Conservation (phyloP, 257 asterid species). For the Petrea volubilis region DNA sequence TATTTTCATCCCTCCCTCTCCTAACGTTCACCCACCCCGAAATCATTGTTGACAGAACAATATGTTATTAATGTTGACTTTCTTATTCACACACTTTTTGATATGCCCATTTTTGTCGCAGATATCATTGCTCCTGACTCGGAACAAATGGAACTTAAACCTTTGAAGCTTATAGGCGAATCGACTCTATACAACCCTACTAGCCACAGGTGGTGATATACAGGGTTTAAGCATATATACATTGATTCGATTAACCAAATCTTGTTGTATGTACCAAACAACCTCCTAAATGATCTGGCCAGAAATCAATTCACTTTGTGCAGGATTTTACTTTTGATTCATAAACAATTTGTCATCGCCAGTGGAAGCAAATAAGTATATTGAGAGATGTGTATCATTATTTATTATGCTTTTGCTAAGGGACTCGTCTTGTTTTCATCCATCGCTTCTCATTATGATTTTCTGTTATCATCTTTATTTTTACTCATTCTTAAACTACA, state of each 20-base stretch:
- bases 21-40: too few relatives aligned
- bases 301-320: neutral
- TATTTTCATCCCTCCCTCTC: too few relatives aligned
- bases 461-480: too few relatives aligned
- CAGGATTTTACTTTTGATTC: neutral
- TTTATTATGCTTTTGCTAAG: neutral
- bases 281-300: neutral
- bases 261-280: neutral
- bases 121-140: slow-evolving; percentile 10
- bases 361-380: slow-evolving; percentile 13
- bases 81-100: neutral
- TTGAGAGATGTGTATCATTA: neutral
- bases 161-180: slow-evolving; percentile 19
- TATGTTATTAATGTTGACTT: neutral
- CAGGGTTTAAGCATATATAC: neutral
- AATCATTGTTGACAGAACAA: neutral
- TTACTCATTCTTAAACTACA: too few relatives aligned
- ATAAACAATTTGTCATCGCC: slow-evolving; percentile 1
- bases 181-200: slow-evolving; percentile 8
- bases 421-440: too few relatives aligned
- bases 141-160: neutral
- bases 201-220: slow-evolving; percentile 16
- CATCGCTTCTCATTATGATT: too few relatives aligned
- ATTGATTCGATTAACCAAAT: slow-evolving; percentile 12
- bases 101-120: slow-evolving; percentile 20